Percentiles rank a stretch among this genome's conserved stretches.
These are phyloP conservation scores for Aethionema arabicum DNA, from an alignment of 345 rosid species.

Conservation along the genomic window DNA sequence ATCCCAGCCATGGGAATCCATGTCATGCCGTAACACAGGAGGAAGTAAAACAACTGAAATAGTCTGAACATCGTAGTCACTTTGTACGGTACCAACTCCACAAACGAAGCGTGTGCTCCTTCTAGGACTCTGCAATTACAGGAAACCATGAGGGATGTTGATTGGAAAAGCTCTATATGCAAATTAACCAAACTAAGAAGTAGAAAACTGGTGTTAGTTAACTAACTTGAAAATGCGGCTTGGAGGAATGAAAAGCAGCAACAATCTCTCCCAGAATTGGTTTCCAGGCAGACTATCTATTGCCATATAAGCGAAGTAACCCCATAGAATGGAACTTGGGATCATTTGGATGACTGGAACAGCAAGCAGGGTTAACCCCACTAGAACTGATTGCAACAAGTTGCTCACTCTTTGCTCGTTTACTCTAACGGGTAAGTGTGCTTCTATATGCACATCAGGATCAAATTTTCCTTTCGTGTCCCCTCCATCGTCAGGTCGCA, in stretches of 20 bases:
- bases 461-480: constrained; percentile 44
- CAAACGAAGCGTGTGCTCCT: constrained; percentile 52
- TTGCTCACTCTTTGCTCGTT: constrained; percentile 90
- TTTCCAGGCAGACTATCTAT: constrained; percentile 88
- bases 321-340: constrained; percentile 87
- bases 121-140: constrained; percentile 47
- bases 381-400: constrained; percentile 65
- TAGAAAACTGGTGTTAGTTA: not conserved
- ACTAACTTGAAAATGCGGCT: constrained; percentile 68
- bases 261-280: constrained; percentile 79
- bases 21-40: constrained; percentile 71
- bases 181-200: not conserved
- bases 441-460: constrained; percentile 81
- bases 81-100: constrained; percentile 70
- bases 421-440: constrained; percentile 72
- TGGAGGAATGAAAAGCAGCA: constrained; percentile 67
- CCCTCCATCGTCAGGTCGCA: constrained; percentile 46
- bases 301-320: constrained; percentile 88
- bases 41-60: constrained; percentile 58
- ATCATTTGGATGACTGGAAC: constrained; percentile 70
- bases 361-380: constrained; percentile 55
- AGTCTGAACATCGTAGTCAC: constrained; percentile 53
- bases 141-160: not conserved
- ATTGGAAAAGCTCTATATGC: not conserved
- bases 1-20: constrained; percentile 88